Evolutionary conservation across 148 eudicot species (phyloP), one percentile per base, ranked within the genome.

Genomic region (Silene latifolia): DNA sequence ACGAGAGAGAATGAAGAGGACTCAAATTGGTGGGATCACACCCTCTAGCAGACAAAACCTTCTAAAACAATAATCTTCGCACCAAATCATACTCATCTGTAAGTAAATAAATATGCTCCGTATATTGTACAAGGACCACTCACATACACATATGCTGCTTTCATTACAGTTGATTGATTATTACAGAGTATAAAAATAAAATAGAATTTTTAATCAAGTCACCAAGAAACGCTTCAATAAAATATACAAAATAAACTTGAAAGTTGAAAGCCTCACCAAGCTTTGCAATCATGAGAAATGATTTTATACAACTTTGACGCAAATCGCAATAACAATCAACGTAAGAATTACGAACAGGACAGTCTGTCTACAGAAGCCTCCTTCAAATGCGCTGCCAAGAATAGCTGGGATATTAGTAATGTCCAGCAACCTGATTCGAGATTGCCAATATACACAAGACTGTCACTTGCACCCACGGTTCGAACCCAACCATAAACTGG

Each of bases 291-390:
- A 20, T 21, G 23, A 59, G 25, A 19, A 8, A 60, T 6, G 64
- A 4, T 20, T 7, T 8, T 21, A 21, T 60, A 60, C 25, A 24
- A 8, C 64, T 20, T 60, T 60, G 27, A 20, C 2, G 1, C 64
- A 60, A 21, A 20, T 7, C 4, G 64, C 32, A 69, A 69, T 20
- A 46, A 48, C 39, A 27, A 48, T 69, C 59, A 69, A 48, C 10
- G 25, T 6, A 69, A 35, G 56, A 15, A 23, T 46, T 69, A 69
- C 48, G 72, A 69, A 67, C 71, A 67, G 19, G 12, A 44, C 6
- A 47, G 25, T 69, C n/a, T n/a, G n/a, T n/a, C 29, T 69, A 14
- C 72, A 51, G 4, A 9, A 10, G 39, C 58, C 35, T 13, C n/a
- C n/a, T n/a, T n/a, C 48, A 69, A 47, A 69, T 67, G 58, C 13